Conservation (phyloP, 768 basidiomycete genomes). For the Amanita thiersii region DNA sequence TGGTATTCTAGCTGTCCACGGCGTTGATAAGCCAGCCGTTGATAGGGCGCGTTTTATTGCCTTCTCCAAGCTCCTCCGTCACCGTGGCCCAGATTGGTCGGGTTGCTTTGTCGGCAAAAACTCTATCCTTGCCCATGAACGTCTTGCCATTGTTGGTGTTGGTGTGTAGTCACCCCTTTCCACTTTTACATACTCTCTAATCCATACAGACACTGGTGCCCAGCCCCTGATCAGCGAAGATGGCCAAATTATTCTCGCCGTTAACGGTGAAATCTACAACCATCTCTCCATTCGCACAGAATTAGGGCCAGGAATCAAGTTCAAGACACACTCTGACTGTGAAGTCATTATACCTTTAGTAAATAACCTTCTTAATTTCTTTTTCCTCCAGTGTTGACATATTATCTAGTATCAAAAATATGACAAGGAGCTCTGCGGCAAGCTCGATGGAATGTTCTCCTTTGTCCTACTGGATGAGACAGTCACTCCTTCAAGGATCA, state of each 20-base stretch:
- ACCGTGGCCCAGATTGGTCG: slow-evolving; percentile 98
- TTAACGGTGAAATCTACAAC: slow-evolving; percentile 99
- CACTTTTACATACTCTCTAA: not conserved
- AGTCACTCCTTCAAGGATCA: slow-evolving; percentile 79
- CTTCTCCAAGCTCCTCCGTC: slow-evolving; percentile 82
- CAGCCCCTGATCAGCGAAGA: slow-evolving; percentile 90
- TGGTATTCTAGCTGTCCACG: slow-evolving; percentile 85
- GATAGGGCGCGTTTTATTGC: slow-evolving; percentile 74
- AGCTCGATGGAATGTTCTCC: slow-evolving; percentile 98
- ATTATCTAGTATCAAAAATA: slow-evolving; percentile 69
- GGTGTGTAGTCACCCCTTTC: slow-evolving; percentile 42
- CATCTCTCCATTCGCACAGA: slow-evolving; percentile 71
- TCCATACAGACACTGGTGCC: slow-evolving; percentile 77
- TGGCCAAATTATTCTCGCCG: slow-evolving; percentile 74
- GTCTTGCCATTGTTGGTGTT: slow-evolving; percentile 95
- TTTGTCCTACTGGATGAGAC: slow-evolving; percentile 95
- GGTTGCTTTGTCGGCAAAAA: slow-evolving; percentile 86
- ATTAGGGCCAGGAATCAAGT: slow-evolving; percentile 58
- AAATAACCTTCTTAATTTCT: slow-evolving; percentile 9
- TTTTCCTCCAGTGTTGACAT: not conserved
- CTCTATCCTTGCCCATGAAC: slow-evolving; percentile 85
- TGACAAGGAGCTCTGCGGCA: slow-evolving; percentile 64
- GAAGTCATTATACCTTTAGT: slow-evolving; percentile 95
- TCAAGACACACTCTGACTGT: slow-evolving; percentile 98
- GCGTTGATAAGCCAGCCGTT: slow-evolving; percentile 58